These are phyloP conservation scores for Calonectria leucothoes DNA, from an alignment of 2,329 filamentous ascomycete genomes.

Conservation along the genomic window DNA sequence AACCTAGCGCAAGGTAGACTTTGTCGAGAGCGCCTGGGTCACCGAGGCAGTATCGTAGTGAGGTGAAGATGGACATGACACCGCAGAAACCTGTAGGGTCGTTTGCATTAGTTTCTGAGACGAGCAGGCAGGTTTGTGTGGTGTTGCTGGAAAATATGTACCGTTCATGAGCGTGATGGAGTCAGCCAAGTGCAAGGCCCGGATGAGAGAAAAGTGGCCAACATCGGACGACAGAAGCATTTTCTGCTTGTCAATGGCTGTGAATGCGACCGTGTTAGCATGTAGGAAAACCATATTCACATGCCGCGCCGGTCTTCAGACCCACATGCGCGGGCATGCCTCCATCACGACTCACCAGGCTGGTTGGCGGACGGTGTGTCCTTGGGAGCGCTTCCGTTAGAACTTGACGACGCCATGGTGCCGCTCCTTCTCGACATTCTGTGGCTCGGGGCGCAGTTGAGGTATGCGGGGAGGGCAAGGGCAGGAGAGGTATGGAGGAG, in stretches of 20 bases:
- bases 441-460: constrained; percentile 9
- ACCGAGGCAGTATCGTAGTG: constrained; percentile 90
- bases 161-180: constrained; percentile 87
- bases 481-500: background rate
- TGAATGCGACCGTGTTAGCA: background rate
- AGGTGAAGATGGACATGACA: constrained; percentile 95
- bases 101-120: background rate
- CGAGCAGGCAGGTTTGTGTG: too few species aligned
- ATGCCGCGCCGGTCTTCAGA: background rate
- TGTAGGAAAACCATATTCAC: background rate
- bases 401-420: constrained; percentile 47
- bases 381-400: constrained; percentile 45
- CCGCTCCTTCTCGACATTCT: constrained; percentile 74
- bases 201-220: constrained; percentile 78
- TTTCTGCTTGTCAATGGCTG: constrained; percentile 81
- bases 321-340: constrained; percentile 2
- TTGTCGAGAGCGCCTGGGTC: constrained; percentile 73
- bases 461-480: background rate
- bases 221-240: constrained; percentile 75
- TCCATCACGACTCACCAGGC: constrained; percentile 46
- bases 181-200: constrained; percentile 82
- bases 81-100: constrained; percentile 75
- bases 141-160: constrained; percentile 46
- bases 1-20: constrained; percentile 84
- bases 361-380: constrained; percentile 40